These are phyloP conservation scores for Monosporascus sp. DNA, from an alignment of 2,329 filamentous ascomycete species.

Conservation along the genomic window DNA sequence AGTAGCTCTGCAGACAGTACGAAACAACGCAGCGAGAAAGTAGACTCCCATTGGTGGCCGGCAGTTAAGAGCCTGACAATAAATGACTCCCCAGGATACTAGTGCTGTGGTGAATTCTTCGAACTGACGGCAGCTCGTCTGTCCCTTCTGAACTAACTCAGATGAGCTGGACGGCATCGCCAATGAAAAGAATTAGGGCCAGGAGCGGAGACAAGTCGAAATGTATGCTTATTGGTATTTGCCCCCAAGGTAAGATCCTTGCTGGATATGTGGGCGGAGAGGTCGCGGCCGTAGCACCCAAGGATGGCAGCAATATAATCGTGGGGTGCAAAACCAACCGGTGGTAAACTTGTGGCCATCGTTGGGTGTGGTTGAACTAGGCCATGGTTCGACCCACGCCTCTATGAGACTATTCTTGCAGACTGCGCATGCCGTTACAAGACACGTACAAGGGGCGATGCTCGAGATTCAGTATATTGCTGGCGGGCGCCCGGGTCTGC, in stretches of 20 bases:
- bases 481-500: not conserved
- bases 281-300: conserved; percentile 19
- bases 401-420: conserved; percentile 22
- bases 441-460: conserved; percentile 13
- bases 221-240: not conserved
- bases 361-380: conserved; percentile 21
- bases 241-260: conserved; percentile 7
- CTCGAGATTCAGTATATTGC: not conserved
- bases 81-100: not conserved
- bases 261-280: conserved; percentile 15
- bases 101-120: not conserved
- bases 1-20: conserved; percentile 8
- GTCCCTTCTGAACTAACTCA: not conserved
- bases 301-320: conserved; percentile 25
- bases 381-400: conserved; percentile 27
- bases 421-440: conserved; percentile 22
- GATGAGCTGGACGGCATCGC: not conserved
- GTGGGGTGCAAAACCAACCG: conserved; percentile 21
- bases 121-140: not conserved
- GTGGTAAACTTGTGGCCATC: conserved; percentile 20
- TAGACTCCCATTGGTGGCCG: conserved; percentile 12
- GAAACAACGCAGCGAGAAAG: not conserved
- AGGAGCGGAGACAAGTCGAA: not conserved
- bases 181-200: not conserved
- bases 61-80: not conserved